Percentiles rank a stretch among this genome's conserved stretches.
Evolutionary conservation across 139 green algal species (phyloP).

Genomic region (Picochlorum sp.): DNA sequence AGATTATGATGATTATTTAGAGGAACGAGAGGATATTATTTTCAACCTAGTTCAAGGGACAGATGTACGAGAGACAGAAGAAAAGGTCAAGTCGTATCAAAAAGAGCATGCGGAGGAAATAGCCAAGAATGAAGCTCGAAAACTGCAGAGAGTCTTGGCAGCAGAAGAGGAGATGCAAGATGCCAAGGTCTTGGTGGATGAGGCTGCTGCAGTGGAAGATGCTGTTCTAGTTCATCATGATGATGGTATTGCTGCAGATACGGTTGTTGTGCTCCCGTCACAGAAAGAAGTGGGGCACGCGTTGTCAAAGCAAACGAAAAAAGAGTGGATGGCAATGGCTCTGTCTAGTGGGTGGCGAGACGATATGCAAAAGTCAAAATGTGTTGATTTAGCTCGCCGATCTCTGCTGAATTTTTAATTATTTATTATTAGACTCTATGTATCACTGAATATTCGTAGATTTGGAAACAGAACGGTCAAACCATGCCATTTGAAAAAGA

Average conservation of each 20-base stretch:
- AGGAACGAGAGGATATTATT: conserved; percentile 63
- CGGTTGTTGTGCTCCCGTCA: conserved; percentile 4
- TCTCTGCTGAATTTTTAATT: conserved; percentile 11
- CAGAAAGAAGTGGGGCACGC: neutral
- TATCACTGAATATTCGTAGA: too few relatives aligned
- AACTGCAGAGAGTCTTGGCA: conserved; percentile 9
- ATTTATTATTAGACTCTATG: neutral
- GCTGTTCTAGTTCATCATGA: neutral
- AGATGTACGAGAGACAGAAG: conserved; percentile 22
- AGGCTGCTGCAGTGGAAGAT: neutral
- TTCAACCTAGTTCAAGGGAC: conserved; percentile 37
- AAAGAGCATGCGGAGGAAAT: conserved; percentile 29
- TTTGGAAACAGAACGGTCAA: neutral
- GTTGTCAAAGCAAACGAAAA: neutral
- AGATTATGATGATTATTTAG: conserved; percentile 63
- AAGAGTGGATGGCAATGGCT: conserved; percentile 28
- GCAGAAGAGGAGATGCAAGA: neutral
- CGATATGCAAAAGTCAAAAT: conserved; percentile 18
- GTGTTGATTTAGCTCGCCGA: conserved; percentile 20
- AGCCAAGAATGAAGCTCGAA: conserved; percentile 24
- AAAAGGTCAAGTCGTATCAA: conserved; percentile 26
- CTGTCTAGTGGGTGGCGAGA: conserved; percentile 21
- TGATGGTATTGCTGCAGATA: neutral
- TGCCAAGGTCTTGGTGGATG: neutral
- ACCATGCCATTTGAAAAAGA: conserved; percentile 1